Base-by-base conservation (phyloP, 129 eudicot species). In the Sambucus nigra region DNA sequence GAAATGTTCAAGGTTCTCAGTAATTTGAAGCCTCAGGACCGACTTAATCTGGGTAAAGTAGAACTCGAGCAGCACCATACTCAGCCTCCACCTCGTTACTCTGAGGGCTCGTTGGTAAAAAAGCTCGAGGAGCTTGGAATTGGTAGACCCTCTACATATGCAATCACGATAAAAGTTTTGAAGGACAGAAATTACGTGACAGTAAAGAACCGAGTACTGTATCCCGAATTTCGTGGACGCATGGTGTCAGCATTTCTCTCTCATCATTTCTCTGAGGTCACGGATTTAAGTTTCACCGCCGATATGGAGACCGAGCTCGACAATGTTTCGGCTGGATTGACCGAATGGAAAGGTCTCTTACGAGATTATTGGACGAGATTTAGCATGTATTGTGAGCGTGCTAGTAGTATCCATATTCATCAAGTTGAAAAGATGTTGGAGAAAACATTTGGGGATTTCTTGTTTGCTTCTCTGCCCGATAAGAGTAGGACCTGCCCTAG, bases 81-180 rank as follows among this genome's bases (percentile, higher is more conserved):
- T n/a, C 80, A 76, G 63, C 94, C 87, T 62, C 94, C 89, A 29
- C 69, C 94, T 1, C 89, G 95, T 15, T 91, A 82, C 67, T 73
- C 94, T 2, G 99, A 91, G 74, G 99, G 83, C 38, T 64, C 87
- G 5, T 65, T 91, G 78, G 86, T 91, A 6, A 91, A 86, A 66
- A 86, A 80, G 63, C 67, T 91, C 72, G 99, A 91, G 75, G 99
- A 91, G 73, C 94, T 91, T 21, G 99, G 99, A 48, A 91, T 91
- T n/a, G 99, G 99, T 57, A 74, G 99, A 65, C 99, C 95, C 18
- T 91, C 99, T 14, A 91, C 99, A n/a, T 91, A 91, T 40, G 99
- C 99, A 41, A 57, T 68, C 57, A 91, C 94, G 28, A 73, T 91
- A 16, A 85, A 85, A 71, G 95, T 86, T 25, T 65, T 91, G 26